Percentiles rank a stretch among this genome's conserved stretches.
These are phyloP conservation scores for Grammothele lineata DNA, from an alignment of 768 basidiomycete species.

Conservation along the genomic window DNA sequence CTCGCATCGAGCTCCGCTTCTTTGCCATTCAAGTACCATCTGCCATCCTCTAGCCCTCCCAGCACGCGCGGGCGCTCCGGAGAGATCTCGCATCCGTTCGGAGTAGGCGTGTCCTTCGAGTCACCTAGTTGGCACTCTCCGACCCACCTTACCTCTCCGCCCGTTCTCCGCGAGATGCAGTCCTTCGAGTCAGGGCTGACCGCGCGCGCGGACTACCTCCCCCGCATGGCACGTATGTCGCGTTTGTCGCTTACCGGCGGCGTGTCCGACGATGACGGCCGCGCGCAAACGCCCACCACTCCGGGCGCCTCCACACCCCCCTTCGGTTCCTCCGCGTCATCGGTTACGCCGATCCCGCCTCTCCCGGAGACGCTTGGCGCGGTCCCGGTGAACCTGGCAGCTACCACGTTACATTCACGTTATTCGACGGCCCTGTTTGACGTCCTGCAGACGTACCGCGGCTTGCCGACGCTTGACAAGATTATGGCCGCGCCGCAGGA, in stretches of 20 bases:
- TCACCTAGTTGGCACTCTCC: constrained; percentile 46
- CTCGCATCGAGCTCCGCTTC: constrained; percentile 27
- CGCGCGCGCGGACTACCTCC: constrained; percentile 48
- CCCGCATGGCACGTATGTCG: constrained; percentile 15
- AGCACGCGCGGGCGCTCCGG: constrained; percentile 7
- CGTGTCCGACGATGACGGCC: constrained; percentile 1
- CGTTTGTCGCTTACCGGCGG: constrained; percentile 11
- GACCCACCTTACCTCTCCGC: constrained; percentile 31
- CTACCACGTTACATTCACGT: constrained; percentile 51
- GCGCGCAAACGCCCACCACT: constrained; percentile 10
- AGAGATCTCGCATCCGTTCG: constrained; percentile 55
- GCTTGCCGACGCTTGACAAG: constrained; percentile 68
- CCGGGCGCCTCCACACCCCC: constrained; percentile 5
- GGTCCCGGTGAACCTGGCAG: constrained; percentile 34
- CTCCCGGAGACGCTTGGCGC: constrained; percentile 22
- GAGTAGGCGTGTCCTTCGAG: constrained; percentile 57
- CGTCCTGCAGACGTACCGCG: constrained; percentile 74
- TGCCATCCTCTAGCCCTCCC: constrained; percentile 2
- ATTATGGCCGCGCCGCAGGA: constrained; percentile 51
- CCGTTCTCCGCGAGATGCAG: constrained; percentile 76
- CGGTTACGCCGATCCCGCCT: constrained; percentile 6
- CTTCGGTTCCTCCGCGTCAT: constrained; percentile 5
- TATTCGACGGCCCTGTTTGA: constrained; percentile 79
- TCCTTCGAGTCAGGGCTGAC: constrained; percentile 83
- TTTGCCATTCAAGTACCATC: constrained; percentile 20